These are phyloP conservation scores for Monosporascus cannonballus DNA, from an alignment of 2,329 filamentous ascomycete species.

Conservation along the genomic window DNA sequence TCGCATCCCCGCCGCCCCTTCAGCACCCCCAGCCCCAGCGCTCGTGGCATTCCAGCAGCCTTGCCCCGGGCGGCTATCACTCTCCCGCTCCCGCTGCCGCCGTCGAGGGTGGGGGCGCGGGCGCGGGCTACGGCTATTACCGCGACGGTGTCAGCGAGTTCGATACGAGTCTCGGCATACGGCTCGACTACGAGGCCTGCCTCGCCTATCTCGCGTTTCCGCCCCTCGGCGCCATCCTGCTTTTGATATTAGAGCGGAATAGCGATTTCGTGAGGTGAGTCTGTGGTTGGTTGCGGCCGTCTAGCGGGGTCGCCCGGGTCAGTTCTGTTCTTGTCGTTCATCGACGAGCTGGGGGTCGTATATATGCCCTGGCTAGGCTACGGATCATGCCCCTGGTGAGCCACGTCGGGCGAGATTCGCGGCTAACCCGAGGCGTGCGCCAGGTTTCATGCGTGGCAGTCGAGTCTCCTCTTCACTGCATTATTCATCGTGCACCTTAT, in stretches of 20 bases:
- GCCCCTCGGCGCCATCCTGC: conserved; percentile 75
- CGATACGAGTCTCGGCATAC: conserved; percentile 80
- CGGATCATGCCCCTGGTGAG: too few species aligned
- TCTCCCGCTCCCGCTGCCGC: background rate
- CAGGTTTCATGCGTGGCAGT: conserved; percentile 97
- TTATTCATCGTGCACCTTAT: conserved; percentile 74
- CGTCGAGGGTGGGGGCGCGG: conserved; percentile 16
- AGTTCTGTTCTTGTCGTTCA: too few species aligned
- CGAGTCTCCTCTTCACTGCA: conserved; percentile 72
- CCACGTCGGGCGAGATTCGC: too few species aligned
- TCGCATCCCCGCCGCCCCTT: conserved; percentile 38
- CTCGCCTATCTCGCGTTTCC: conserved; percentile 82
- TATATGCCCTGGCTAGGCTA: too few species aligned
- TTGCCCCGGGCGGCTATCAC: background rate
- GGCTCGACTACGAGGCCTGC: conserved; percentile 85
- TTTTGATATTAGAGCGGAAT: conserved; percentile 84
- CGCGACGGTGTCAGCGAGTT: conserved; percentile 69
- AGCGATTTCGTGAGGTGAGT: conserved; percentile 90
- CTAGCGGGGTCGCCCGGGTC: too few species aligned
- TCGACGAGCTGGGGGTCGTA: too few species aligned
- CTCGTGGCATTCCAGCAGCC: conserved; percentile 37
- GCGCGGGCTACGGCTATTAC: conserved; percentile 32
- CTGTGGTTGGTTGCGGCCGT: too few species aligned
- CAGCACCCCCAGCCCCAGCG: conserved; percentile 53
- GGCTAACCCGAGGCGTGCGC: too few species aligned